These are phyloP conservation scores for Botryotinia globosa DNA, from an alignment of 2,329 filamentous ascomycete species.

Conservation along the genomic window DNA sequence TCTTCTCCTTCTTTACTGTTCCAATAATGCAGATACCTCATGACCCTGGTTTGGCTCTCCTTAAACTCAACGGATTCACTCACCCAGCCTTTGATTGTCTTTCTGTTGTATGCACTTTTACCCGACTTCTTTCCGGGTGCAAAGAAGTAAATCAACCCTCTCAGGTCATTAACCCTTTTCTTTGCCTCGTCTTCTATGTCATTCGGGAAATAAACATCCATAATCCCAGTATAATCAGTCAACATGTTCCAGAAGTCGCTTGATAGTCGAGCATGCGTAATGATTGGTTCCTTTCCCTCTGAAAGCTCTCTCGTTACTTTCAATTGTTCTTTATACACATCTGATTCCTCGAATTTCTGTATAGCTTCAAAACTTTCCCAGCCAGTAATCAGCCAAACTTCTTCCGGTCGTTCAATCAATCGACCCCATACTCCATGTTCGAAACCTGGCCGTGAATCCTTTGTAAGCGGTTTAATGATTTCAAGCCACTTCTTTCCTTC, in stretches of 20 bases:
- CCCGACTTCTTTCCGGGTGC: not conserved
- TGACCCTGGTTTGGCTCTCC: not conserved
- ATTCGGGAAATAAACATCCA: not conserved
- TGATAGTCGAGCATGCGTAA: not conserved
- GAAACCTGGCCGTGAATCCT: not conserved
- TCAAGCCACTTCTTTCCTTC: not conserved
- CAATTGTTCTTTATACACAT: not conserved
- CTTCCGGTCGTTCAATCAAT: not conserved
- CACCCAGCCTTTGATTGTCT: not conserved
- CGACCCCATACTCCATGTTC: not conserved
- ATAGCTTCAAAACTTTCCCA: not conserved
- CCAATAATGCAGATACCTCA: slow-evolving; percentile 3
- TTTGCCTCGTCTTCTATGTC: not conserved
- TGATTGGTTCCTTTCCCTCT: not conserved
- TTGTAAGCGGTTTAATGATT: not conserved
- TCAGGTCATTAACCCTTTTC: not conserved
- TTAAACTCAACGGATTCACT: not conserved
- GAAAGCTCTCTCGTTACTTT: not conserved
- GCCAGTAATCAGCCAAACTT: not conserved
- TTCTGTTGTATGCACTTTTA: slow-evolving; percentile 2
- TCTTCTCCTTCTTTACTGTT: not conserved
- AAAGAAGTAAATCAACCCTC: not conserved
- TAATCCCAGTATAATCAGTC: not conserved
- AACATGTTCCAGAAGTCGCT: slow-evolving; percentile 2
- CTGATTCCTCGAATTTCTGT: not conserved